These are phyloP conservation scores for Tetracladium maxilliforme DNA, from an alignment of 2,329 filamentous ascomycete species.

Conservation along the genomic window DNA sequence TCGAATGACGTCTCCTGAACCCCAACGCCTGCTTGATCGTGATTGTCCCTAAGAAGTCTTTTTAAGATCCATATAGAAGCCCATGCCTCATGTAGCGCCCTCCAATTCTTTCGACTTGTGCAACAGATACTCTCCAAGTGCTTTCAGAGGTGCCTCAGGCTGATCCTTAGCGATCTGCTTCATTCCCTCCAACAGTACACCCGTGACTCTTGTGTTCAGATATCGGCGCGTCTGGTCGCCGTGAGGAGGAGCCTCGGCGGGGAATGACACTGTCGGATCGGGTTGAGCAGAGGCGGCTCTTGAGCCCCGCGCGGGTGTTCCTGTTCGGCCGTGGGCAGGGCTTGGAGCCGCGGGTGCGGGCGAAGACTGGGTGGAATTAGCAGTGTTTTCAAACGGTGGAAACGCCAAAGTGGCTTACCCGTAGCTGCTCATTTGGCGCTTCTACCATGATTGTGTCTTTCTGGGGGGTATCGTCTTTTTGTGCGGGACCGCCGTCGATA, in stretches of 20 bases:
- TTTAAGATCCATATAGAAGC: slow-evolving; percentile 1
- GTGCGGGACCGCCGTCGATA: too few relatives aligned
- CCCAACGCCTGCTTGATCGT: too few relatives aligned
- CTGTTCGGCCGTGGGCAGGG: slow-evolving; percentile 26
- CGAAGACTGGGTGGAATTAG: too few relatives aligned
- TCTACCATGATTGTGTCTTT: too few relatives aligned
- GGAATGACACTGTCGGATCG: slow-evolving; percentile 31
- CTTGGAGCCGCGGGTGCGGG: slow-evolving; percentile 17
- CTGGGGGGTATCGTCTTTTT: too few relatives aligned
- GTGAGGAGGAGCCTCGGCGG: slow-evolving; percentile 43
- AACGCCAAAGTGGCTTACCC: too few relatives aligned
- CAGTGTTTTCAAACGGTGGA: too few relatives aligned
- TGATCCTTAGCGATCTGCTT: slow-evolving; percentile 56
- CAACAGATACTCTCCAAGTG: slow-evolving; percentile 56
- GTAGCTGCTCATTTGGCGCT: too few relatives aligned
- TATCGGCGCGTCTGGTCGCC: slow-evolving; percentile 58
- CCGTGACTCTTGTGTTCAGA: slow-evolving; percentile 56
- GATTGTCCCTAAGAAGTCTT: too few relatives aligned
- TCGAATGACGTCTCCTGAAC: too few relatives aligned
- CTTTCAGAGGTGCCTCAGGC: slow-evolving; percentile 55
- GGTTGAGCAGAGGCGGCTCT: slow-evolving; percentile 42
- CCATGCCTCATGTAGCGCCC: slow-evolving; percentile 8
- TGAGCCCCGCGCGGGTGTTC: slow-evolving; percentile 33
- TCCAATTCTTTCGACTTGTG: slow-evolving; percentile 54
- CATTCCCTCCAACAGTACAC: slow-evolving; percentile 58